phyloP scores from a whole-genome alignment of 176 grass and related monocot species.

The Carex cristatella region DNA sequence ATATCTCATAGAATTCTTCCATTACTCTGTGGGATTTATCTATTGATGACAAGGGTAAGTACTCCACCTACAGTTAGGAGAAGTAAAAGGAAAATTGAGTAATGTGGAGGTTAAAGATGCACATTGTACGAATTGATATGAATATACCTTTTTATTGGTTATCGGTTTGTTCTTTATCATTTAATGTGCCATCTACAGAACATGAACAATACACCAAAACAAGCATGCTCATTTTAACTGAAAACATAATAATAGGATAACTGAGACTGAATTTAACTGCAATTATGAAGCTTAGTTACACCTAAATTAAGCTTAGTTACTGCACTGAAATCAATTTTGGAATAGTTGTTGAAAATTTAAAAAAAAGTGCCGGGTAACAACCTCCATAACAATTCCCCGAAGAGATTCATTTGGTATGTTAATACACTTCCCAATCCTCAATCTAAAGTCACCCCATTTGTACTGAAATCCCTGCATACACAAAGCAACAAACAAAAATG shows the following conservation, averaged over 20 bases:
- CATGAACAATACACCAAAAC: not conserved
- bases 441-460: constrained; percentile 73
- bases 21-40: constrained; percentile 69
- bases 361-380: constrained; percentile 14
- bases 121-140: not conserved
- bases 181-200: not conserved
- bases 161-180: not conserved
- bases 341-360: not conserved
- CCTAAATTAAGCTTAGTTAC: not conserved
- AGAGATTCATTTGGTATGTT: constrained; percentile 56
- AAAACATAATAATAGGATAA: not conserved
- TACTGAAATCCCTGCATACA: constrained; percentile 69
- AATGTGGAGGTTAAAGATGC: not conserved
- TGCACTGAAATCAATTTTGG: not conserved
- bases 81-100: constrained; percentile 22
- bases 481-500: constrained; percentile 13
- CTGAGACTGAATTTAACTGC: not conserved
- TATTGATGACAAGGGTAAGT: constrained; percentile 74
- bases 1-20: constrained; percentile 89
- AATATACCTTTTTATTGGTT: not conserved
- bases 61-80: constrained; percentile 66
- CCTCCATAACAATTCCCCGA: constrained; percentile 95
- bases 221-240: not conserved
- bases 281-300: not conserved
- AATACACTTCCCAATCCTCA: constrained; percentile 90